Conservation (phyloP, 306 rosid genomes). For the Prosopis cineraria region DNA sequence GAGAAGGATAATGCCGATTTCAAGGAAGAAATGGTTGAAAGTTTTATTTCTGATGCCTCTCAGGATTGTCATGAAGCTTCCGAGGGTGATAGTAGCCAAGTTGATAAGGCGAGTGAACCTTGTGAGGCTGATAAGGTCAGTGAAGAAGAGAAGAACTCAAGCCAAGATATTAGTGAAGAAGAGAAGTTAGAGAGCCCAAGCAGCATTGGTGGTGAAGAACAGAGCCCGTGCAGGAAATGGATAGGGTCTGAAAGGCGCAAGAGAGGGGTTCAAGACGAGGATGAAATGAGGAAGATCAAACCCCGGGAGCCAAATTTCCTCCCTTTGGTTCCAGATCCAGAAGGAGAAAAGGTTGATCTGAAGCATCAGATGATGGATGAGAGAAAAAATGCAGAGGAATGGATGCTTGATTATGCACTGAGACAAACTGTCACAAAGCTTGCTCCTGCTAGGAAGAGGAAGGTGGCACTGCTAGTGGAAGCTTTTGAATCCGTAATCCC, state of each 20-base stretch:
- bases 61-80: background rate
- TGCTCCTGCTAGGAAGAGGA: constrained; percentile 92
- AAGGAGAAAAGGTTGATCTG: constrained; percentile 71
- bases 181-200: constrained; percentile 13
- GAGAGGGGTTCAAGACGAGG: constrained; percentile 47
- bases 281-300: constrained; percentile 60
- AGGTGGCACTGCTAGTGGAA: constrained; percentile 90
- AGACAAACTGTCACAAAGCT: constrained; percentile 73
- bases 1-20: background rate
- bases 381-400: constrained; percentile 78
- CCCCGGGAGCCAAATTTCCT: constrained; percentile 81
- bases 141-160: constrained; percentile 15
- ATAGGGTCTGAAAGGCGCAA: constrained; percentile 40
- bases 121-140: constrained; percentile 27
- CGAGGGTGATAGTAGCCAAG: background rate
- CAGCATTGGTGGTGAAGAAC: constrained; percentile 12
- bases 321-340: constrained; percentile 65
- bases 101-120: constrained; percentile 8
- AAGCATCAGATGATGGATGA: constrained; percentile 86
- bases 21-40: background rate
- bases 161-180: constrained; percentile 7
- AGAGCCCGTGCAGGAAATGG: constrained; percentile 34
- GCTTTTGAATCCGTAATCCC: constrained; percentile 85
- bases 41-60: background rate
- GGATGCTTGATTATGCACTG: constrained; percentile 93